Conservation (phyloP, 306 rosid genomes). For the Casuarina equisetifolia region DNA sequence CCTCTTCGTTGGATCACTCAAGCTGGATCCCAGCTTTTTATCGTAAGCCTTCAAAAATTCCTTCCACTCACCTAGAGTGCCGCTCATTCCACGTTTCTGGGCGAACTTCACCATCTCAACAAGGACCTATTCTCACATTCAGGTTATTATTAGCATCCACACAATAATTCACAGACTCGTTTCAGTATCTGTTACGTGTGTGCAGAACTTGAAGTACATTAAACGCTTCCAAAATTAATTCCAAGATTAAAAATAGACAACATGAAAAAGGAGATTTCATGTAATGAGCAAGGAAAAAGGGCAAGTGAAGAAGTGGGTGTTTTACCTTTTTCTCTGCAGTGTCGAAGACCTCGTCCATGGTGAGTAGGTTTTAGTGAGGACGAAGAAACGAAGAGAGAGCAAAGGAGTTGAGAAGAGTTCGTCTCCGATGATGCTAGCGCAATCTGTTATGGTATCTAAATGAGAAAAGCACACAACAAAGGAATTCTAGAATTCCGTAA, state of each 20-base stretch:
- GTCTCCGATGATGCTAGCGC: too few species aligned
- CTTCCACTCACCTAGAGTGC: conserved; percentile 75
- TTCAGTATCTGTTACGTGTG: too few species aligned
- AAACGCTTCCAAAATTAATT: too few species aligned
- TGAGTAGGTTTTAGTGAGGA: neutral
- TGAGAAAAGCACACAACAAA: too few species aligned
- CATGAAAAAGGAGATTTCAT: too few species aligned
- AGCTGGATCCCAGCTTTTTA: conserved; percentile 53
- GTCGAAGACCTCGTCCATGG: conserved; percentile 56
- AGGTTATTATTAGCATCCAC: neutral
- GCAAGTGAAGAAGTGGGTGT: neutral
- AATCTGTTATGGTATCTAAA: too few species aligned
- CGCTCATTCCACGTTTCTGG: conserved; percentile 70
- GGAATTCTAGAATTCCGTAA: too few species aligned
- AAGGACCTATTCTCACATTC: conserved; percentile 47
- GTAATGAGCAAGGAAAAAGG: too few species aligned
- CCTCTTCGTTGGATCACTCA: conserved; percentile 79
- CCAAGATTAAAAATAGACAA: too few species aligned
- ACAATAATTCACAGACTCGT: too few species aligned
- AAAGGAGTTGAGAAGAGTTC: neutral
- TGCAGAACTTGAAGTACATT: neutral
- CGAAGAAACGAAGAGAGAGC: neutral
- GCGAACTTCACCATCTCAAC: conserved; percentile 67
- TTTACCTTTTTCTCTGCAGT: conserved; percentile 61
- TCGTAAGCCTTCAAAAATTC: conserved; percentile 59